Evolutionary conservation across 495 filamentous ascomycete species (phyloP), one percentile per base, ranked within the genome.

Genomic region (Daldinia vernicosa): DNA sequence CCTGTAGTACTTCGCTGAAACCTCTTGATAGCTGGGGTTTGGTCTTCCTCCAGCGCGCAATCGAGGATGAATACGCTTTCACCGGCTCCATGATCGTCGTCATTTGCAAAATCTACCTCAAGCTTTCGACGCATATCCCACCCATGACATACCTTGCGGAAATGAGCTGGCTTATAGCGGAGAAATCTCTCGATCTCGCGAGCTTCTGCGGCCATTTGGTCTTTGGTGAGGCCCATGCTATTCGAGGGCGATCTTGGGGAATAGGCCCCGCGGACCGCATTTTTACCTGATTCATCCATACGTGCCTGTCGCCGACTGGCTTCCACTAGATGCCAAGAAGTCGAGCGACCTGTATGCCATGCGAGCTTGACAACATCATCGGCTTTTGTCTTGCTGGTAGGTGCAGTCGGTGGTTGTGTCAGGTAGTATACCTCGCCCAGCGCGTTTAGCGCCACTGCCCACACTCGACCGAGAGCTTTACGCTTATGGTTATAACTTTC

Each of bases 71-170:
- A 82, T 6, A 96, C 77, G 15, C 82, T 84, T 77, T 97, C 94
- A 26, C 93, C 93, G 39, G 87, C 88, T 12, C 88, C 88, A 51
- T 83, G 80, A 15, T 89, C 86, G 78, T 96, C 93, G 67, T 91
- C 91, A 51, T 89, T 89, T 26, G 91, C 91, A 80, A 97, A 99
- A 77, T 99, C 95, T 7, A 97, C 92, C 75, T 93, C 90, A 19
- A 98, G 78, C 54, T 84, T 90, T 58, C 94, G 88, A 59, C 89
- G 88, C 94, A 98, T 98, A 71, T 97, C 91, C 95, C 96, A 98
- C 3, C 91, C 90, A 59, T 90, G 82, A 78, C 92, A 98, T 7
- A 88, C 81, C 71, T 90, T 92, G 26, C 86, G 89, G 79, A 94
- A 98, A 69, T 93, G 87, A 39, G 87, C 86, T 15, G 94, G 95